Evolutionary conservation across 2,329 filamentous ascomycete species (phyloP).

Genomic region (Aspergillus eucalypticola): DNA sequence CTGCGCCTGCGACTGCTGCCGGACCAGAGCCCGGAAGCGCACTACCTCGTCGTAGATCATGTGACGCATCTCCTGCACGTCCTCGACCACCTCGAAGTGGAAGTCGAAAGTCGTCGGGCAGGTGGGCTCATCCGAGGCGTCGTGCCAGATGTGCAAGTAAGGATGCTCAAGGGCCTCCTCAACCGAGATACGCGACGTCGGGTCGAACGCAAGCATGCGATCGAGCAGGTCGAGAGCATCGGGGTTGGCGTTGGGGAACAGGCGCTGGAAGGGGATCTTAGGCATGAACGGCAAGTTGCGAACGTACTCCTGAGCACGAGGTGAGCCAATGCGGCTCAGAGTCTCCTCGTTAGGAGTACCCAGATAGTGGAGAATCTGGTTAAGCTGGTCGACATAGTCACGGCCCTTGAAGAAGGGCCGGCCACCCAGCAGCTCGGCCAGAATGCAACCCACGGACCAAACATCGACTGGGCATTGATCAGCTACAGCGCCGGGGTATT

Average conservation of each 20-base stretch:
- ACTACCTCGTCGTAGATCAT: slow-evolving; percentile 97
- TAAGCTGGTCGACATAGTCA: slow-evolving; percentile 98
- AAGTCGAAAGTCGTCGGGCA: slow-evolving; percentile 97
- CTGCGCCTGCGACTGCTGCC: slow-evolving; percentile 51
- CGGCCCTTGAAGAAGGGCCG: slow-evolving; percentile 99
- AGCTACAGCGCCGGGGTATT: slow-evolving; percentile 6
- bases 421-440: slow-evolving; percentile 91
- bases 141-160: slow-evolving; percentile 98
- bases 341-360: slow-evolving; percentile 97
- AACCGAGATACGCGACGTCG: slow-evolving; percentile 86
- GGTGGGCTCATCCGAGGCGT: slow-evolving; percentile 89
- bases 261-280: slow-evolving; percentile 82
- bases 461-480: slow-evolving; percentile 74
- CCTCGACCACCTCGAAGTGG: slow-evolving; percentile 95
- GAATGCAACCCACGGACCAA: slow-evolving; percentile 97
- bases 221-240: slow-evolving; percentile 94
- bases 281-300: slow-evolving; percentile 93
- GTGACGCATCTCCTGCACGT: slow-evolving; percentile 89
- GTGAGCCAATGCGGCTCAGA: slow-evolving; percentile 87
- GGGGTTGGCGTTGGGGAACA: slow-evolving; percentile 94
- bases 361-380: slow-evolving; percentile 97
- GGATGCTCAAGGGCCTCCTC: slow-evolving; percentile 95
- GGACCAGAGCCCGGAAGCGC: slow-evolving; percentile 70
- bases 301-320: slow-evolving; percentile 95
- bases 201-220: slow-evolving; percentile 96